A percentile compares a stretch with the other conserved stretches of the same genome.
These are phyloP conservation scores for Juglanconis sp. DNA, from an alignment of 2,329 filamentous ascomycete genomes.

Conservation along the genomic window DNA sequence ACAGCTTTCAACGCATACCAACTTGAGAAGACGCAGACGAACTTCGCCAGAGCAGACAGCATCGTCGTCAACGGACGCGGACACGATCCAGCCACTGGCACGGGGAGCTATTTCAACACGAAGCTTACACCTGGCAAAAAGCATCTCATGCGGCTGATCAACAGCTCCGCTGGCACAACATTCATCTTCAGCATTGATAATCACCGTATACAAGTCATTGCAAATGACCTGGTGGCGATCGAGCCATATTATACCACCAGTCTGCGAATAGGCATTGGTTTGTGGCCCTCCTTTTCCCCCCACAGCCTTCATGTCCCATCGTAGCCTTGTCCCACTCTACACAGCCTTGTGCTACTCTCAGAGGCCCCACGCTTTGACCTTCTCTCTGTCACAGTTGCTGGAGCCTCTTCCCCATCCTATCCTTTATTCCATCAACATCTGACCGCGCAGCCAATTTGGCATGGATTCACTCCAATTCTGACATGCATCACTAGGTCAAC, in stretches of 20 bases:
- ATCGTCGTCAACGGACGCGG: conserved; percentile 34
- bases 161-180: conserved; percentile 29
- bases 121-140: conserved; percentile 29
- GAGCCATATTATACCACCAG: conserved; percentile 44
- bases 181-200: conserved; percentile 37
- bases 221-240: conserved; percentile 44
- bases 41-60: conserved; percentile 22
- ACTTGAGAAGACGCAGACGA: conserved; percentile 12
- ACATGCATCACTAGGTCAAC: conserved; percentile 28
- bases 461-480: not conserved
- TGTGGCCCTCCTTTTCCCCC: conserved; percentile 21
- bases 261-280: conserved; percentile 48
- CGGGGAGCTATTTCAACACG: conserved; percentile 1
- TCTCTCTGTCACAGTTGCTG: not conserved
- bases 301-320: conserved; percentile 26
- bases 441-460: not conserved
- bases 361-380: not conserved
- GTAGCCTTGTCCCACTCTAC: not conserved
- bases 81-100: conserved; percentile 12
- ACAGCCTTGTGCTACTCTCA: not conserved
- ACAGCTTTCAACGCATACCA: conserved; percentile 18
- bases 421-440: too few relatives aligned
- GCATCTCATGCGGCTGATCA: conserved; percentile 29
- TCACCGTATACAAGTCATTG: conserved; percentile 38
- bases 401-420: too few relatives aligned